These are phyloP conservation scores for Saccharomycopsis fermentans DNA, from an alignment of 805 yeast species.

Conservation along the genomic window DNA sequence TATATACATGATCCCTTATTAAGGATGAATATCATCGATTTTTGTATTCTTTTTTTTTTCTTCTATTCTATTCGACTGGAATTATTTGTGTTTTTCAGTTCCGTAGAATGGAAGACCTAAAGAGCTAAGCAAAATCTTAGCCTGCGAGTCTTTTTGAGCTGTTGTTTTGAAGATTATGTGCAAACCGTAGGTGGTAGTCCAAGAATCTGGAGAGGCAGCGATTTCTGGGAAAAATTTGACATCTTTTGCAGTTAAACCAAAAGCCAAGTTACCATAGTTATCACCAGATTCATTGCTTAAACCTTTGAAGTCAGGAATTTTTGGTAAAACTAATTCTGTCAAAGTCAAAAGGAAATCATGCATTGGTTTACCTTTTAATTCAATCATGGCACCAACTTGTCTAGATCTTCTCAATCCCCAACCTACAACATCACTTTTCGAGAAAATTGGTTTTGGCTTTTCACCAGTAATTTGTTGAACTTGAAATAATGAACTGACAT, in stretches of 20 bases:
- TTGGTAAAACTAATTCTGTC: slow-evolving; percentile 86
- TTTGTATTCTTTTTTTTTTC: not conserved
- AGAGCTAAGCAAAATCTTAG: slow-evolving; percentile 73
- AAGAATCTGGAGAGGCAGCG: slow-evolving; percentile 79
- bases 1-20: not conserved
- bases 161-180: slow-evolving; percentile 77
- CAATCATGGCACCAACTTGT: slow-evolving; percentile 84
- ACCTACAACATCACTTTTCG: slow-evolving; percentile 68
- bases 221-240: slow-evolving; percentile 85
- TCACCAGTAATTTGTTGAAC: slow-evolving; percentile 91
- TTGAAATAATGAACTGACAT: slow-evolving; percentile 67
- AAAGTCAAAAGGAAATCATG: slow-evolving; percentile 77
- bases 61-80: not conserved
- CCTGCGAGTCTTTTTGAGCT: slow-evolving; percentile 85
- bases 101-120: slow-evolving; percentile 73
- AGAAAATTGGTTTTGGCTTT: slow-evolving; percentile 63
- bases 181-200: slow-evolving; percentile 81
- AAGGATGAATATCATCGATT: not conserved
- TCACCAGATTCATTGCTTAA: slow-evolving; percentile 69
- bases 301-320: slow-evolving; percentile 81
- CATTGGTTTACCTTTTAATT: slow-evolving; percentile 70
- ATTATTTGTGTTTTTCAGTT: slow-evolving; percentile 28
- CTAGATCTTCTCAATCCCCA: slow-evolving; percentile 85
- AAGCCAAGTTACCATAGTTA: slow-evolving; percentile 70
- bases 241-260: slow-evolving; percentile 73